Evolutionary conservation across 306 rosid species (phyloP).

Genomic region (peach (Prunus persica)): DNA sequence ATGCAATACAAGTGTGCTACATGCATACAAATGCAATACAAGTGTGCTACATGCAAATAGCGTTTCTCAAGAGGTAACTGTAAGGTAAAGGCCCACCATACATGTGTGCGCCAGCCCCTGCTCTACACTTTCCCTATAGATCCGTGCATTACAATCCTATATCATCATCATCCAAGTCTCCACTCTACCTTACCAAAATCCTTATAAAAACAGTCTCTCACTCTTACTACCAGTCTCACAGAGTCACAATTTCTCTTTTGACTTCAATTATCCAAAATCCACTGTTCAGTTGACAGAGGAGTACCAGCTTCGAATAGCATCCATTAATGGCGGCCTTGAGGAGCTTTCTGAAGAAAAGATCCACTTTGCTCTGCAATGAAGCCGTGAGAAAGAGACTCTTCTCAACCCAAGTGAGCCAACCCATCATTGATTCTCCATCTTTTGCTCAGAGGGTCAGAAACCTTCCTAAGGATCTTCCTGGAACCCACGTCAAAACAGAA

Average conservation of each 20-base stretch:
- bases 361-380: slow-evolving; percentile 7
- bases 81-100: too few species aligned
- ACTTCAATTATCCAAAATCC: not conserved
- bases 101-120: too few species aligned
- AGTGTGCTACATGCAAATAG: not conserved
- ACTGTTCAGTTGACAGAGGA: too few species aligned
- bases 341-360: slow-evolving; percentile 41
- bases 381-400: slow-evolving; percentile 22
- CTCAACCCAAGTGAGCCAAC: slow-evolving; percentile 44
- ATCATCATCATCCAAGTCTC: too few species aligned
- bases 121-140: too few species aligned
- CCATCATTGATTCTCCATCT: slow-evolving; percentile 44
- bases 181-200: not conserved
- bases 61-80: not conserved
- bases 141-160: too few species aligned
- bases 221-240: too few species aligned
- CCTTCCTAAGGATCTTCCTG: slow-evolving; percentile 82
- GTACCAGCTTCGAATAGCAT: not conserved
- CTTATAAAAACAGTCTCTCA: too few species aligned
- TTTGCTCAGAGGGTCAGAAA: slow-evolving; percentile 70
- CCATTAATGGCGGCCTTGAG: slow-evolving; percentile 56
- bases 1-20: too few species aligned
- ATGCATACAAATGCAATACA: too few species aligned
- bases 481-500: slow-evolving; percentile 62
- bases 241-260: too few species aligned